Base-by-base conservation (phyloP, 805 yeast genomes). In the Candida lessepsii region DNA sequence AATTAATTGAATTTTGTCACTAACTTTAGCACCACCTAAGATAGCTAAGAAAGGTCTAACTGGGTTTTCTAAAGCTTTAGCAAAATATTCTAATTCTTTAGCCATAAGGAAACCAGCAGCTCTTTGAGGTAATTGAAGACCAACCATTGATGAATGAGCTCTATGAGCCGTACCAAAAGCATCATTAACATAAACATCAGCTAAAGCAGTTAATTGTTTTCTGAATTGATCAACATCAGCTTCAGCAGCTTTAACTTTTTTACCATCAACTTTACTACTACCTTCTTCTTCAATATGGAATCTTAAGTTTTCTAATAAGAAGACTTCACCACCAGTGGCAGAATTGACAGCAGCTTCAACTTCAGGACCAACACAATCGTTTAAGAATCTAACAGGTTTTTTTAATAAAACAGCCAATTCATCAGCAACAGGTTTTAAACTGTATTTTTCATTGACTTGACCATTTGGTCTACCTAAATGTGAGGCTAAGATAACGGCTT, bases 391-490 rank as follows among this genome's bases (percentile, higher is more conserved):
- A 44, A 93, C 96, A 67, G 79, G 70, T 45, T 61, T 51, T 57
- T 75, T 78, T 65, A 93, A 79, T 51, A 93, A 78, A 54, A 80
- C 73, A 63, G 80, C 75, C 66, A 93, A 81, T 76, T 93, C 99
- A 45, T 75, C 78, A 49, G 96, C 90, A 57, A 93, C 95, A 53
- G 99, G 99, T 62, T 83, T 82, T 60, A 93, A 76, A 37, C 97
- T 89, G 80, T 78, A 91, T 74, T 93, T 93, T 37, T 75, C 83
- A 59, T 71, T 79, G 48, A 65, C 76, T 73, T 87, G 89, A 66
- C 99, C 99, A 67, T 93, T 93, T 70, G 99, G 99, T 77, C 99
- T 89, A 63, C 99, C 99, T 67, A 93, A 79, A 70, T 93, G 99
- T 46, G 98, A 90, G 52, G 97, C 98, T 57, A 93, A 80, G 54